These are phyloP conservation scores for Skeletonema grethae DNA, from an alignment of 108 stramenopile genomes.

Conservation along the genomic window DNA sequence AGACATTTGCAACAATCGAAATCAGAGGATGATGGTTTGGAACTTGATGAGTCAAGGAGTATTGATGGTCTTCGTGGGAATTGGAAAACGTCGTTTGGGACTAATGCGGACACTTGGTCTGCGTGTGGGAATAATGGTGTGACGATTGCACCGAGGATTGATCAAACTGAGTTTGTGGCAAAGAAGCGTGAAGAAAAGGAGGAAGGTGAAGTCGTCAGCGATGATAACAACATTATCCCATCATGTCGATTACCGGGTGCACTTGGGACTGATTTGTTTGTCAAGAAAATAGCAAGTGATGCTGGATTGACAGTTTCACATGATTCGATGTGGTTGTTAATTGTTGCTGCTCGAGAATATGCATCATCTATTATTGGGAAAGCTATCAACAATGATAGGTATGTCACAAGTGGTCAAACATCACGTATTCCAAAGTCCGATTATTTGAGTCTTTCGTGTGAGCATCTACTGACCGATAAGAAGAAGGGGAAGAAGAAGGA, in stretches of 20 bases:
- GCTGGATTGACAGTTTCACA: slow-evolving; percentile 60
- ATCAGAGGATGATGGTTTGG: slow-evolving; percentile 6
- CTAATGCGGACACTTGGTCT: neutral
- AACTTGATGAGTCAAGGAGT: neutral
- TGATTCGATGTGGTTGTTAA: slow-evolving; percentile 71
- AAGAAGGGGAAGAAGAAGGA: neutral
- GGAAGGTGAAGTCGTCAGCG: neutral
- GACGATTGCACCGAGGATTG: neutral
- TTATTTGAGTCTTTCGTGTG: slow-evolving; percentile 14
- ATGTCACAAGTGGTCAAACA: slow-evolving; percentile 7
- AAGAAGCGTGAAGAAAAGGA: slow-evolving; percentile 4
- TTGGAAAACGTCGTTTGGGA: neutral
- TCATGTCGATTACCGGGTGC: slow-evolving; percentile 68
- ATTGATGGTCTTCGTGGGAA: neutral
- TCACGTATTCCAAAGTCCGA: slow-evolving; percentile 23
- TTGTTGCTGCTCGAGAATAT: slow-evolving; percentile 68
- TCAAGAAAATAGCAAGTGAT: slow-evolving; percentile 48
- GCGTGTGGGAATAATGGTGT: slow-evolving; percentile 14
- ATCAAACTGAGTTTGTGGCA: neutral
- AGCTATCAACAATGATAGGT: slow-evolving; percentile 40
- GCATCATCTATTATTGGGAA: slow-evolving; percentile 46
- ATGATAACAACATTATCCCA: slow-evolving; percentile 21
- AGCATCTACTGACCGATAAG: neutral
- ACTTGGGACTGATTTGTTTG: slow-evolving; percentile 60
- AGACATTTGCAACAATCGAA: neutral